Conservation (phyloP, 805 yeast genomes). For the Ogataea henricii region DNA sequence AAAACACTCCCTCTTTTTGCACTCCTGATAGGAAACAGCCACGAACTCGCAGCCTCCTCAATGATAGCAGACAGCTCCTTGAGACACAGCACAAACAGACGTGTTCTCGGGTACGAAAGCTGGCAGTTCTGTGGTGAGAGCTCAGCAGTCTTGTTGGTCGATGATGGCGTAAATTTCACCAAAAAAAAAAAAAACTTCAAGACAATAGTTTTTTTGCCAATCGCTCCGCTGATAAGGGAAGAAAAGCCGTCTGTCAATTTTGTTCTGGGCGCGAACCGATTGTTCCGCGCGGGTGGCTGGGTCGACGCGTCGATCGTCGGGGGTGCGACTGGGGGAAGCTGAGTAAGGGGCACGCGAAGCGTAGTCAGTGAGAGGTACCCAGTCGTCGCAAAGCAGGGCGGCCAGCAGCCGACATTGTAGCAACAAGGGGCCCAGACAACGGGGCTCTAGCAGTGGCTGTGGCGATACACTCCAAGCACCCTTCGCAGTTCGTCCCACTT, state of each 20-base stretch:
- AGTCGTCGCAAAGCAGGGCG: too few species aligned
- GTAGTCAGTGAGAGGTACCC: too few species aligned
- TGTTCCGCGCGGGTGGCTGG: background rate
- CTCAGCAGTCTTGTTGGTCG: background rate
- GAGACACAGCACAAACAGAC: background rate
- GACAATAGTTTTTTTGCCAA: background rate
- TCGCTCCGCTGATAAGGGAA: constrained; percentile 3
- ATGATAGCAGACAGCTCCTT: background rate
- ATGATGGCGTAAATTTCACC: background rate
- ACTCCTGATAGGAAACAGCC: background rate
- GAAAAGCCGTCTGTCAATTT: background rate
- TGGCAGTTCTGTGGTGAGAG: background rate
- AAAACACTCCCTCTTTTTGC: background rate
- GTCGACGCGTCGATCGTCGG: constrained; percentile 1
- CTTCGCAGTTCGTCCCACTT: too few species aligned
- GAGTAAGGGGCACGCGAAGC: too few species aligned
- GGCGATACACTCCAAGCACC: too few species aligned
- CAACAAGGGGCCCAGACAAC: too few species aligned
- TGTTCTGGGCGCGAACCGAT: background rate
- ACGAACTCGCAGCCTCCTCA: background rate
- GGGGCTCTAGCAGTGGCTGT: too few species aligned
- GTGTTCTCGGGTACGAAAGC: background rate
- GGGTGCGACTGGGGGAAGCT: too few species aligned
- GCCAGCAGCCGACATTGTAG: too few species aligned
- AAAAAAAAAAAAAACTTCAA: background rate